Evolutionary conservation across 352 stramenopile species (phyloP), one percentile per base, ranked within the genome.

Genomic region (Phytophthora sansomeana): DNA sequence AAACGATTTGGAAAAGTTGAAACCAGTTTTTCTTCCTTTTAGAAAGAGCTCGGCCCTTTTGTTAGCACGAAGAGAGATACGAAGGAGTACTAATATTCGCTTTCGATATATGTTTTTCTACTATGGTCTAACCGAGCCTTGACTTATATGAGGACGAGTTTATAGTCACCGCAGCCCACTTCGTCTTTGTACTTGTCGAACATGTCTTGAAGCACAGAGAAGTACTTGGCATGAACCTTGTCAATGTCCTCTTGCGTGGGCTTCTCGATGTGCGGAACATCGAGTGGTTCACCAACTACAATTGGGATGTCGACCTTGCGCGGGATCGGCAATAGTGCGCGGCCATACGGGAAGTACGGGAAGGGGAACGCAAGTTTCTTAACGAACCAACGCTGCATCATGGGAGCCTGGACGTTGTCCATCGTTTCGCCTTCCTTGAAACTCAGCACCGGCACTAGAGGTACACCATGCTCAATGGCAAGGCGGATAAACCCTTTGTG

Each of bases 401-500:
- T 64, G 10, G 87, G 84, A 19, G 75, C 78, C n/a, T 76, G 78
- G n/a, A 96, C 63, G 58, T 94, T 96, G 70, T 93, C 85, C 78
- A 96, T 80, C 55, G 87, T 82, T 46, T 96, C 87, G 30, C 80
- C 83, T 64, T 96, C 87, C 36, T 91, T 83, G 64, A 92, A 96
- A 62, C 85, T 93, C 11, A 96, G 67, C 33, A 96, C 69, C 0
- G 87, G 87, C 28, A 96, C 85, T 3, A 96, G 62, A 29, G 87
- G 73, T n/a, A 78, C 77, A 35, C 87, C 87, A 41, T 94, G 75
- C 54, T 94, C 83, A 39, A 96, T 83, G 9, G 87, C 87, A 14
- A 94, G 58, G 6, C 87, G 87, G n/a, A 96, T 77, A 50, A 96
- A 96, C 8, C 87, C 87, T 39, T 88, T 89, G 73, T 96, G 87